Conservation (phyloP, 2,329 filamentous ascomycete species). For the Aspergillus felis region DNA sequence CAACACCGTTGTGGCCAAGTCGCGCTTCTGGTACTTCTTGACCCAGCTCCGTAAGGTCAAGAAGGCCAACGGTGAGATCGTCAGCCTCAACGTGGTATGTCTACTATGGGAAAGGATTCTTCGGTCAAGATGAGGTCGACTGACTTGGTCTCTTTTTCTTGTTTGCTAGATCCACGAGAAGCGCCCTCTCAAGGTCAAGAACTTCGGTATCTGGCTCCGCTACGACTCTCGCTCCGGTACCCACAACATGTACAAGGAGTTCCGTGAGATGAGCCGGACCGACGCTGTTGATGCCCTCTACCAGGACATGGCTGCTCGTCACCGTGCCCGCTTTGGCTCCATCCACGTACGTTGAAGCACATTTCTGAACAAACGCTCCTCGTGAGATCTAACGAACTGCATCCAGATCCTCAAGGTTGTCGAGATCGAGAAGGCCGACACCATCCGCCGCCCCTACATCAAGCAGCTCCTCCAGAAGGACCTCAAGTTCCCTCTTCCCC, state of each 20-base stretch:
- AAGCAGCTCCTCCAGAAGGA: constrained; percentile 94
- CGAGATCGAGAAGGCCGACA: constrained; percentile 90
- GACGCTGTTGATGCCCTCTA: constrained; percentile 96
- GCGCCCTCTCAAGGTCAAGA: constrained; percentile 99
- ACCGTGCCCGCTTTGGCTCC: constrained; percentile 95
- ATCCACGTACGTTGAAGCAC: constrained; percentile 75
- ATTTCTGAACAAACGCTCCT: not conserved
- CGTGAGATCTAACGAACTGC: constrained; percentile 1
- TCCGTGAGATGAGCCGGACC: constrained; percentile 95
- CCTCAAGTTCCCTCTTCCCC: constrained; percentile 97
- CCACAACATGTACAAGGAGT: constrained; percentile 99
- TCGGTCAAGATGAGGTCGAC: constrained; percentile 9
- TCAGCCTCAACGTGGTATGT: constrained; percentile 91
- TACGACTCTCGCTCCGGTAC: constrained; percentile 99
- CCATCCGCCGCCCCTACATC: constrained; percentile 98
- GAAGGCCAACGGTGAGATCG: constrained; percentile 99
- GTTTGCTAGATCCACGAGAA: constrained; percentile 84
- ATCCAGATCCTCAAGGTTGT: constrained; percentile 93
- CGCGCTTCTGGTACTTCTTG: constrained; percentile 99
- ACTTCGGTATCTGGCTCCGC: constrained; percentile 99
- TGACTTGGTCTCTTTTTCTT: not conserved
- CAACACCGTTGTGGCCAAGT: constrained; percentile 98
- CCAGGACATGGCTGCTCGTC: constrained; percentile 99
- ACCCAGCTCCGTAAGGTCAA: constrained; percentile 99
- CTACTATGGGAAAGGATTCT: not conserved